Evolutionary conservation across 2,329 filamentous ascomycete genomes (phyloP).

Genomic region (Anthostomella pinea): DNA sequence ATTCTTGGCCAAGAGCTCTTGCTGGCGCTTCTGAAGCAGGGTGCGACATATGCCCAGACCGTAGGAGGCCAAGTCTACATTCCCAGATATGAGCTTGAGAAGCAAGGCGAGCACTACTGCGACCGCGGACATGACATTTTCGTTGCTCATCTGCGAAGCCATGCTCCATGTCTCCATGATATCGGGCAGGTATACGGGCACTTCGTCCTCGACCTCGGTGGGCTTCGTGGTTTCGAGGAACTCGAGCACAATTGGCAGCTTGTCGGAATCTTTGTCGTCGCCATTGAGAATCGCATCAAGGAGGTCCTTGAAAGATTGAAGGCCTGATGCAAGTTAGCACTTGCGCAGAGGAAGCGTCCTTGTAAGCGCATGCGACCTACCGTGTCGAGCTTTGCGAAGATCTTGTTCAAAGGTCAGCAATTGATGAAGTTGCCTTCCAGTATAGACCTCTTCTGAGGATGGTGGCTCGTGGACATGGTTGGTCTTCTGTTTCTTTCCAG

Average conservation of each 20-base stretch:
- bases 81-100: conserved; percentile 71
- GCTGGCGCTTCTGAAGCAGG: conserved; percentile 74
- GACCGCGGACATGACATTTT: conserved; percentile 75
- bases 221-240: conserved; percentile 62
- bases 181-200: conserved; percentile 67
- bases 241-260: conserved; percentile 60
- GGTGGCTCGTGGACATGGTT: conserved; percentile 49
- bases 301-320: conserved; percentile 73
- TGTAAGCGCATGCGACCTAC: conserved; percentile 35
- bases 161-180: conserved; percentile 87
- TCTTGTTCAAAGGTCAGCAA: conserved; percentile 72
- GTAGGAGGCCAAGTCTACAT: conserved; percentile 70
- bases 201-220: conserved; percentile 50
- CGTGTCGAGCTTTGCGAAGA: conserved; percentile 63
- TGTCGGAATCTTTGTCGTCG: conserved; percentile 47
- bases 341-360: not conserved
- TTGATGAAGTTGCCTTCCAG: conserved; percentile 64
- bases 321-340: conserved; percentile 28
- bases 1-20: conserved; percentile 76
- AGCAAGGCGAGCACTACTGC: conserved; percentile 79
- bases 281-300: conserved; percentile 62
- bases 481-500: conserved; percentile 55
- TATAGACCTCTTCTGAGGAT: conserved; percentile 59
- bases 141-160: conserved; percentile 75
- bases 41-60: conserved; percentile 79